Evolutionary conservation across 306 rosid genomes (phyloP).

Genomic region (Mimosa bimucronata): DNA sequence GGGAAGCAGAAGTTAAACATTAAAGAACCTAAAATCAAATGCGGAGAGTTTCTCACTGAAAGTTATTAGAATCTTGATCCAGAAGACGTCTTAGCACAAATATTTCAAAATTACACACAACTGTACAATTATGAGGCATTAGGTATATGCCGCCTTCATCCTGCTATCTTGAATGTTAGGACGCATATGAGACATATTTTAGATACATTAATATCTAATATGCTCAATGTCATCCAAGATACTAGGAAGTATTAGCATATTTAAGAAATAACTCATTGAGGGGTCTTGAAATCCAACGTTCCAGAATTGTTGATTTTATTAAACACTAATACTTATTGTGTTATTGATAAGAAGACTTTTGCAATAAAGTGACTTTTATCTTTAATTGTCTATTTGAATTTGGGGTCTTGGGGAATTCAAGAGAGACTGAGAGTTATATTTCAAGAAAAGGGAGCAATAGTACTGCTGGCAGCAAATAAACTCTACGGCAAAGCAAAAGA

Average conservation of each 20-base stretch:
- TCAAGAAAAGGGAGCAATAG: slow-evolving; percentile 26
- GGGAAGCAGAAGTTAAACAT: slow-evolving; percentile 1
- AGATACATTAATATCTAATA: neutral
- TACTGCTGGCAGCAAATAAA: slow-evolving; percentile 3
- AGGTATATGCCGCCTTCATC: neutral
- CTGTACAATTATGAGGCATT: slow-evolving; percentile 9
- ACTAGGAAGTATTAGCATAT: neutral
- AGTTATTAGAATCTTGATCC: slow-evolving; percentile 18
- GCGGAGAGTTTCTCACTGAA: slow-evolving; percentile 9
- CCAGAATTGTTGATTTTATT: neutral
- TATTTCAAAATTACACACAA: slow-evolving; percentile 24
- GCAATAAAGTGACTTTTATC: neutral
- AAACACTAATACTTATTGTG: neutral
- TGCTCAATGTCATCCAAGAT: slow-evolving; percentile 1
- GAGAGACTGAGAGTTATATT: neutral
- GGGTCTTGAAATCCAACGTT: neutral
- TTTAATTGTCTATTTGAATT: slow-evolving; percentile 9
- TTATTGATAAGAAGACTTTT: neutral
- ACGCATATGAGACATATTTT: neutral
- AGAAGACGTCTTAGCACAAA: slow-evolving; percentile 20
- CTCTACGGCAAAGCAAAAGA: slow-evolving; percentile 4
- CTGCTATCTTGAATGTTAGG: neutral
- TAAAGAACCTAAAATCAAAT: neutral
- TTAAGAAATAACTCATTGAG: neutral
- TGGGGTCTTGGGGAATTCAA: neutral